phyloP scores from a whole-genome alignment of 108 stramenopile species.

The Skeletonema marinoi region DNA sequence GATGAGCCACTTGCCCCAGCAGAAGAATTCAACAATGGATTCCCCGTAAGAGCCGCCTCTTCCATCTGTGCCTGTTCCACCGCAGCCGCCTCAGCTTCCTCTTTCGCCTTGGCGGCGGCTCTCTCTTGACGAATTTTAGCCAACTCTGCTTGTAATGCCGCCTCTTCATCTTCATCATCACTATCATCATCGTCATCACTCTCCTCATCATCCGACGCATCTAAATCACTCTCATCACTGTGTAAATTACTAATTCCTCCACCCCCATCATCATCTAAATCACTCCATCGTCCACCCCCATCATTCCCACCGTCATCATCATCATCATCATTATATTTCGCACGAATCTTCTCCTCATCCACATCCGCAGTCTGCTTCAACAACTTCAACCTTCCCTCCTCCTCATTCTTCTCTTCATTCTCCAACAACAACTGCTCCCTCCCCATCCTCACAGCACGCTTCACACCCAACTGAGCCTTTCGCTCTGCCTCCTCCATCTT shows the following conservation, averaged over 20 bases:
- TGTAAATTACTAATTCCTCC: conserved; percentile 6
- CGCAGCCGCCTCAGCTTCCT: conserved; percentile 79
- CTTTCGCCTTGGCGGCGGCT: conserved; percentile 71
- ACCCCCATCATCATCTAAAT: conserved; percentile 33
- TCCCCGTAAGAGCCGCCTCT: conserved; percentile 86
- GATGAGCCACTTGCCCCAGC: not conserved
- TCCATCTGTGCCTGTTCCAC: conserved; percentile 76
- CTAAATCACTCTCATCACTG: conserved; percentile 63
- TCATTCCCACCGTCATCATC: conserved; percentile 48
- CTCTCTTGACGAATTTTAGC: conserved; percentile 91
- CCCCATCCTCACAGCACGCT: conserved; percentile 44
- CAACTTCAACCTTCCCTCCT: conserved; percentile 67
- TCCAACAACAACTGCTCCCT: conserved; percentile 36
- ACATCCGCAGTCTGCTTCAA: conserved; percentile 83
- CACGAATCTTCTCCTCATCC: conserved; percentile 66
- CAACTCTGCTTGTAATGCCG: conserved; percentile 89
- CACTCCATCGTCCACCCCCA: conserved; percentile 55
- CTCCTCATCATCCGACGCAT: conserved; percentile 67
- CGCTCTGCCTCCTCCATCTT: conserved; percentile 82
- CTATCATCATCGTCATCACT: conserved; percentile 54
- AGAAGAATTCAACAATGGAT: conserved; percentile 77
- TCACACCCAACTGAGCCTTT: conserved; percentile 46
- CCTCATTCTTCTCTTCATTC: conserved; percentile 58
- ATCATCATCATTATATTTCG: conserved; percentile 63
- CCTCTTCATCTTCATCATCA: conserved; percentile 94